Base-by-base conservation (phyloP, 305 asterid species). In the Fraxinus paxiana region DNA sequence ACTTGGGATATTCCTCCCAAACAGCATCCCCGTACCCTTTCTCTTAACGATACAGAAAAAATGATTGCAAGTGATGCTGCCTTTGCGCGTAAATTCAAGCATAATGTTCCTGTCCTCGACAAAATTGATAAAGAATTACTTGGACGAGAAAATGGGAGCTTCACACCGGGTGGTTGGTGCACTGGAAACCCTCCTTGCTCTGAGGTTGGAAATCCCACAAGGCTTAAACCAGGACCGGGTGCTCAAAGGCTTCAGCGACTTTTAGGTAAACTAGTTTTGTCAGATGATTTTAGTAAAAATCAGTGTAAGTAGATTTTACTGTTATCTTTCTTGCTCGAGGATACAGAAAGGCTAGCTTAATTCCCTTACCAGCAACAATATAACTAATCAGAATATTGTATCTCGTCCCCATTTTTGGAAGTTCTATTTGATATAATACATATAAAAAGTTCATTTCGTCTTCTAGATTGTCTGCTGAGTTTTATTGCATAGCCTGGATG, bases 91-190 rank as follows among this genome's bases (percentile, higher is more conserved):
- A 95, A 95, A 76, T 95, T 95, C 95, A 88, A 76, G 65, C 65
- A 15, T 73, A 84, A 90, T 26, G 86, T 88, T 18, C 90, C 90
- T 1, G 82, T 88, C 2, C 76, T 95, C 67, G 96, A 92, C 84
- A 83, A 15, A 61, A 92, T 95, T 6, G 99, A 95, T 79, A 65
- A 13, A 43, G 92, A 90, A 24, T 34, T 94, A 31, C 93, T 95
- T 0, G 80, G 88, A 67, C 87, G 97, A 28, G 80, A 17, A 38
- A 92, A 89, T 2, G 92, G 93, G 76, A 90, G 84, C 86, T 90
- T 93, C 87, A 94, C 99, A 6, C 98, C 95, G 0, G 99, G 99
- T 6, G 97, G 97, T 13, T 95, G 97, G 98, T 95, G 98, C 48
- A 77, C 89, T 0, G 97, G 98, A 6, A 84, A 86, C n/a, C 94